A percentile compares a stretch with the other conserved stretches of the same genome.
Conservation (phyloP, 495 filamentous ascomycete genomes). For the Cairneyella variabilis region DNA sequence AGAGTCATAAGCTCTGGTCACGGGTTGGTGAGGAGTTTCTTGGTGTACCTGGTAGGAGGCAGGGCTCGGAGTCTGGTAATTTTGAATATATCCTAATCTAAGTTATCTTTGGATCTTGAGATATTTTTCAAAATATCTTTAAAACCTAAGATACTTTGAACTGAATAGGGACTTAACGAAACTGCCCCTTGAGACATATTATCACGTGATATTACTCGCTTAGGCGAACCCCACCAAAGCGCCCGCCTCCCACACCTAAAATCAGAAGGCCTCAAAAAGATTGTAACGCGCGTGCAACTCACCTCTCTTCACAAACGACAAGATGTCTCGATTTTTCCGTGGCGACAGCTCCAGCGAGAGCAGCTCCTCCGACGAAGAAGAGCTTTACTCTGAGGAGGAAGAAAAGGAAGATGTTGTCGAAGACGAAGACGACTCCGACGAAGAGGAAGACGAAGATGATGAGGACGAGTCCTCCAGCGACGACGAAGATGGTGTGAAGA, state of each 20-base stretch:
- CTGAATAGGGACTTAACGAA: too few species aligned
- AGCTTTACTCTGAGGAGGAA: slow-evolving; percentile 77
- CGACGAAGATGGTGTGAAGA: slow-evolving; percentile 57
- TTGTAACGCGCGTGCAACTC: background rate
- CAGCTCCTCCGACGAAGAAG: slow-evolving; percentile 82
- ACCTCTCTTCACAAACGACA: slow-evolving; percentile 25
- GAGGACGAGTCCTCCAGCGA: slow-evolving; percentile 60
- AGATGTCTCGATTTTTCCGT: slow-evolving; percentile 96
- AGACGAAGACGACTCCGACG: slow-evolving; percentile 42
- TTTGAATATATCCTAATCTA: too few species aligned
- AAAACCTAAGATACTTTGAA: too few species aligned
- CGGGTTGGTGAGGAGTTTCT: background rate
- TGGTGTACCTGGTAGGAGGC: too few species aligned
- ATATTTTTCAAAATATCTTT: too few species aligned
- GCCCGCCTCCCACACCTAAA: slow-evolving; percentile 3
- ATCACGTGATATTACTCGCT: background rate
- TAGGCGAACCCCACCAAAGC: background rate
- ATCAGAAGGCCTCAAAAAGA: background rate
- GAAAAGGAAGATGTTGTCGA: slow-evolving; percentile 51
- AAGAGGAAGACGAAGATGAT: slow-evolving; percentile 47
- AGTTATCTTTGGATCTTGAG: too few species aligned
- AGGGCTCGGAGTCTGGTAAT: too few species aligned
- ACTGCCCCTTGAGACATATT: too few species aligned
- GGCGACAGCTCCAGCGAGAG: slow-evolving; percentile 31
- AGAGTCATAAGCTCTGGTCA: slow-evolving; percentile 3